Evolutionary conservation across 208 protist genomes (phyloP), one percentile per base, ranked within the genome.

Genomic region (Wallacemonas rigidus): DNA sequence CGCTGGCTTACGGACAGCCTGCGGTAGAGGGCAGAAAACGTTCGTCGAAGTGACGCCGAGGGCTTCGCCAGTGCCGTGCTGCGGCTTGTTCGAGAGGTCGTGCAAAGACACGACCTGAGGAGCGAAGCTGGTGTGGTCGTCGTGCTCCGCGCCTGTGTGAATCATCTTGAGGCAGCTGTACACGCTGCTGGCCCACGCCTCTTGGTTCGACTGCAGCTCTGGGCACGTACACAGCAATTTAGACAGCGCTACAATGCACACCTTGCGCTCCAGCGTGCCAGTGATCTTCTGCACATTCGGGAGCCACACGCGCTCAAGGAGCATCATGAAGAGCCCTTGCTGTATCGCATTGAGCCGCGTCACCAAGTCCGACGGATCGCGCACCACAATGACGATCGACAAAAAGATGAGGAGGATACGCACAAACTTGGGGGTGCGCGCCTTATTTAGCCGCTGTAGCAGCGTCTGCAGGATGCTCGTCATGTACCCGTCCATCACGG

Each of bases 341-440:
- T 97, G 89, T 56, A 95, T 83, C 36, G 36, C 63, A 63, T 97
- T 86, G 57, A 96, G 67, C 11, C 84, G 72, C 6, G 51, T 35
- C 39, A 95, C 85, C 35, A 96, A 45, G 67, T 89, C 81, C 54
- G 79, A 76, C 26, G 85, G 82, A 14, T 90, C 89, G 50, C 80
- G 80, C 60, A 87, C 69, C 17, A 90, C 60, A 7, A 96, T 85
- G 36, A 83, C 69, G 8, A 96, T 79, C 12, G 90, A 95, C 12
- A 96, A 69, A 61, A 98, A 98, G 51, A 98, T 83, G 51, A 97
- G 88, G 0, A 97, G 62, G 56, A 95, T 95, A 74, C 91, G 94
- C 36, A 92, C 78, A 75, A 85, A 98, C 82, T 97, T 98, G 36
- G 86, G 79, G n/a, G 95, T 98, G 54, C 78, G 76, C 58, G 82